Evolutionary conservation across 345 rosid genomes (phyloP), one percentile per base, ranked within the genome.

Genomic region (Citrus cavaleriei): DNA sequence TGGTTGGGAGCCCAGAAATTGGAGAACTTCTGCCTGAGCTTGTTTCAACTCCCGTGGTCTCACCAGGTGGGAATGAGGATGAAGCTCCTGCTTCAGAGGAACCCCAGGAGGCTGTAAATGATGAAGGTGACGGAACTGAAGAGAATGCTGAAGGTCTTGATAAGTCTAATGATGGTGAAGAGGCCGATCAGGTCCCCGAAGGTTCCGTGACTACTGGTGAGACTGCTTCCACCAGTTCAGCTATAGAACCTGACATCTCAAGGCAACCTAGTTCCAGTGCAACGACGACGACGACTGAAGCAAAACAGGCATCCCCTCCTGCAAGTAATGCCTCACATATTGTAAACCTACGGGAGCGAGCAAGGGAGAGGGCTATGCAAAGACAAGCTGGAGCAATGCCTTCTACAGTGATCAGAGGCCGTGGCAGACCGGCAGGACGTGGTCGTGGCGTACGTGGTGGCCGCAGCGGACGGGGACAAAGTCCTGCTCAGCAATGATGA

Each of bases 21-120:
- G 91, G 85, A 30, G 98, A 89, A 77, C 83, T 66, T 42, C 84
- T 79, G 85, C 65, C 86, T 8, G 98, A 91, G 68, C 81, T 73
- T 46, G 78, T 78, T 46, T 59, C 78, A 25, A 87, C 93, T 73
- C 92, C 92, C 46, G 78, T 81, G 68, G 89, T 86, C 59, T 95
- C 96, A 14, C 98, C 98, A 46, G 79, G 79, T 25, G 84, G 96
- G 84, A 78, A 80, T 77, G 97, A 87, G 70, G 91, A 87, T 18
- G 89, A 85, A 62, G 73, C 79, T 81, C 51, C 64, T 0, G 81
- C 27, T 75, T 71, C 87, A 61, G 60, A 79, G 68, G 82, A 70
- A 68, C 77, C 86, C 68, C 81, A 87, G 2, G 97, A 90, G 67
- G 81, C 27, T 7, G 54, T 78, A 49, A 88, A 82, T 75, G 95